Percentiles rank a stretch among this genome's conserved stretches.
Conservation (phyloP, 805 yeast species). For the Debaryomyces maramus region DNA sequence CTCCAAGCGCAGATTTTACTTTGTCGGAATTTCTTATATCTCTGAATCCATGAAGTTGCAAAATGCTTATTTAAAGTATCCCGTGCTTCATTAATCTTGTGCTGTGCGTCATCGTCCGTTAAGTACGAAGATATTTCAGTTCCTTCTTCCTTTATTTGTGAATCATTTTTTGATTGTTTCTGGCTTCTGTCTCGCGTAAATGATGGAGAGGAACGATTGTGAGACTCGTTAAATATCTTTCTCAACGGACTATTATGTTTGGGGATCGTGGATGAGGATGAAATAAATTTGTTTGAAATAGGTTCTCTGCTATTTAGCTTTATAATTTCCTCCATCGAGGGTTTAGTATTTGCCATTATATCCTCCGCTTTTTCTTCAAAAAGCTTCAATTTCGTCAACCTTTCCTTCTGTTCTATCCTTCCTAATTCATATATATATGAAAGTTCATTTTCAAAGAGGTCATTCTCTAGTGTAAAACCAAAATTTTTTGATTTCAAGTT, state of each 20-base stretch:
- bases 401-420: conserved; percentile 56
- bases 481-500: conserved; percentile 56
- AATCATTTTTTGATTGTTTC: not conserved
- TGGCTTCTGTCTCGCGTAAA: not conserved
- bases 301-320: conserved; percentile 9
- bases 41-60: conserved; percentile 36
- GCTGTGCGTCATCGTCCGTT: conserved; percentile 27
- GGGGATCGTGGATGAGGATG: conserved; percentile 1
- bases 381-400: conserved; percentile 50
- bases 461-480: conserved; percentile 75
- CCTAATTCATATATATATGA: conserved; percentile 68
- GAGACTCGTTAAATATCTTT: conserved; percentile 4
- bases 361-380: conserved; percentile 31
- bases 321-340: conserved; percentile 12
- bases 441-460: conserved; percentile 81
- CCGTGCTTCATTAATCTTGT: conserved; percentile 26
- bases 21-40: conserved; percentile 25
- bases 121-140: not conserved
- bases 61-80: conserved; percentile 25
- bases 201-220: not conserved
- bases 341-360: conserved; percentile 15
- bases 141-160: not conserved
- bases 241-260: conserved; percentile 10
- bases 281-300: not conserved
- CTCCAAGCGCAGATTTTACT: conserved; percentile 27